Evolutionary conservation across 2,329 filamentous ascomycete genomes (phyloP), one percentile per base, ranked within the genome.

Genomic region (Fusarium foetens): DNA sequence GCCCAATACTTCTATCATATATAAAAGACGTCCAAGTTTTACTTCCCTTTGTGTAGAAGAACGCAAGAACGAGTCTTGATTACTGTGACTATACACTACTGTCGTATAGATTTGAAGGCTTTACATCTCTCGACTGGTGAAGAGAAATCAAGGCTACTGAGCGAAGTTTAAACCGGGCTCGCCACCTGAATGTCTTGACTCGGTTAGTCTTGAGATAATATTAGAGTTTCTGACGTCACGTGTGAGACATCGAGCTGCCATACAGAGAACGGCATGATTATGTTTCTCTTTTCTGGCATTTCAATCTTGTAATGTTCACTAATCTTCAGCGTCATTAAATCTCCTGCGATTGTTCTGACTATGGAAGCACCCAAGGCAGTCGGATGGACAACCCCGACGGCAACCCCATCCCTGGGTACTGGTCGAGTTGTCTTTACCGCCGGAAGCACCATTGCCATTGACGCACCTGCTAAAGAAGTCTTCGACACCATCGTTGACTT

Each of bases 251-350:
- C 1, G 17, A 19, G 13, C 29, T 49, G 7, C 3, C 9, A 3
- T 36, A 21, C 19, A 36, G 23, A 36, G 1, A 52, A 9, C 23
- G 3, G 12, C 3, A 27, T 12, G 4, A 21, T 16, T 16, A 3
- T 36, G 6, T 27, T 16, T 25, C 0, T 35, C 6, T 5, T 7
- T 35, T 4, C 12, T 29, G 3, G 5, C n/a, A 51, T 25, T 36
- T 5, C 1, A 12, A 6, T 36, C 13, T 21, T 21, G 1, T 2
- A 21, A 16, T 2, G 21, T 5, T 36, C 2, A 10, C 4, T 16
- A n/a, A n/a, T 27, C 1, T 1, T 14, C 16, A 9, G 23, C 21
- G 10, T 1, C 7, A 3, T 2, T 23, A 17, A 13, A 11, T 19
- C 6, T 35, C 0, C 17, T 14, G 17, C 17, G 5, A 21, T 16